Evolutionary conservation across 331 rosid genomes (phyloP).

Genomic region (Erythrophleum ivorense): DNA sequence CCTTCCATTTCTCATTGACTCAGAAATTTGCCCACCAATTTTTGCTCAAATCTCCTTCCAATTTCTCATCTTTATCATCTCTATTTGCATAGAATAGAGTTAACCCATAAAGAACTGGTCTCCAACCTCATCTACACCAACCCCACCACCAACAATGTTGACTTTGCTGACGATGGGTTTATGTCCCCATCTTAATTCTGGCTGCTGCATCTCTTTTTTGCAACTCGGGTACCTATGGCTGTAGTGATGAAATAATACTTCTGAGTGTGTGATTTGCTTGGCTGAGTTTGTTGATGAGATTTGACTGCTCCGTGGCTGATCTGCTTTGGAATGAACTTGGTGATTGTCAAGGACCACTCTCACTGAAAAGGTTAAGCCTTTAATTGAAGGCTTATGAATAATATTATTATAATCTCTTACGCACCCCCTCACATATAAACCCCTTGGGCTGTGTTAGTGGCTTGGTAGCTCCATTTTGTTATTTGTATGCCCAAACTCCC

Average conservation of each 20-base stretch:
- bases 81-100: neutral
- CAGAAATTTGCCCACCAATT: neutral
- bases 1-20: conserved; percentile 13
- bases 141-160: neutral
- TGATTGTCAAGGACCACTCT: too few species aligned
- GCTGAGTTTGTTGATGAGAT: too few species aligned
- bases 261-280: neutral
- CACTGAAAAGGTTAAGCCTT: too few species aligned
- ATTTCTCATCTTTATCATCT: conserved; percentile 22
- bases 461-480: neutral
- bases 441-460: neutral
- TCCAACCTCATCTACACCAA: neutral
- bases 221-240: conserved; percentile 40
- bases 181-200: conserved; percentile 60
- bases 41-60: neutral
- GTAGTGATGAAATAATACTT: neutral
- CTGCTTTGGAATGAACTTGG: too few species aligned
- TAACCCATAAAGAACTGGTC: neutral
- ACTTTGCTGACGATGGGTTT: neutral
- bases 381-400: too few species aligned
- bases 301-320: too few species aligned
- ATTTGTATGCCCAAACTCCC: neutral
- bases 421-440: too few species aligned
- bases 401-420: too few species aligned
- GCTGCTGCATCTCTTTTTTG: conserved; percentile 65